These are phyloP conservation scores for Rhododendron simsii DNA, from an alignment of 148 eudicot genomes.

Conservation along the genomic window DNA sequence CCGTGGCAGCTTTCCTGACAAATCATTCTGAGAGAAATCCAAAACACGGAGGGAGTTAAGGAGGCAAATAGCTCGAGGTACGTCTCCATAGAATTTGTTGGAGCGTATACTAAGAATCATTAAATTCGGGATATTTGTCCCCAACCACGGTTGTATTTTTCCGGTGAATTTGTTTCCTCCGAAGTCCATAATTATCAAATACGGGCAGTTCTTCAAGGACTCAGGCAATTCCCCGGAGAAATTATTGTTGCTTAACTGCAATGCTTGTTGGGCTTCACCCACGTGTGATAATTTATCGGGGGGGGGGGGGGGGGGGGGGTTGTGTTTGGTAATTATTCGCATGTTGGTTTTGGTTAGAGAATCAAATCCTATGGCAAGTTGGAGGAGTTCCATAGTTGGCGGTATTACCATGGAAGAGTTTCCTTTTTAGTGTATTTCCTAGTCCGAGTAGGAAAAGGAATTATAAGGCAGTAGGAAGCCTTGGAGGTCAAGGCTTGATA, in stretches of 20 bases:
- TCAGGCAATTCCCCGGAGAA: constrained; percentile 1
- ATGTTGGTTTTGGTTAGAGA: too few species aligned
- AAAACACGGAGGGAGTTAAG: constrained; percentile 6
- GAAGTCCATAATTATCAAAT: neutral
- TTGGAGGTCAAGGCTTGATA: too few species aligned
- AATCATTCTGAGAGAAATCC: constrained; percentile 16
- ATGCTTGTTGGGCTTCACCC: too few species aligned
- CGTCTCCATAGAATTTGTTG: constrained; percentile 10
- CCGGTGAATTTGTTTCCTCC: constrained; percentile 3
- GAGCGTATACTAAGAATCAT: constrained; percentile 8
- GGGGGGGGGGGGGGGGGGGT: too few species aligned
- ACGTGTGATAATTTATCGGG: too few species aligned
- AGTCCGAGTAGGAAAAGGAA: too few species aligned
- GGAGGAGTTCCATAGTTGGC: too few species aligned
- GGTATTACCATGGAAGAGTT: too few species aligned
- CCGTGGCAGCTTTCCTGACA: constrained; percentile 11
- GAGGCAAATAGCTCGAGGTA: constrained; percentile 12
- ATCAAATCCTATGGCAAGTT: too few species aligned
- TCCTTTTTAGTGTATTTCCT: too few species aligned
- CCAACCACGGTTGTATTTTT: constrained; percentile 10
- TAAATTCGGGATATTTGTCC: neutral
- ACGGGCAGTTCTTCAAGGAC: neutral
- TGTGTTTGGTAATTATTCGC: too few species aligned
- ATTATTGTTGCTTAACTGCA: neutral
- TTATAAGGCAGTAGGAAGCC: too few species aligned